Percentiles rank a stretch among this genome's conserved stretches.
phyloP scores from a whole-genome alignment of 2,329 filamentous ascomycete genomes.

The Nannizziopsis arthrosporioides region DNA sequence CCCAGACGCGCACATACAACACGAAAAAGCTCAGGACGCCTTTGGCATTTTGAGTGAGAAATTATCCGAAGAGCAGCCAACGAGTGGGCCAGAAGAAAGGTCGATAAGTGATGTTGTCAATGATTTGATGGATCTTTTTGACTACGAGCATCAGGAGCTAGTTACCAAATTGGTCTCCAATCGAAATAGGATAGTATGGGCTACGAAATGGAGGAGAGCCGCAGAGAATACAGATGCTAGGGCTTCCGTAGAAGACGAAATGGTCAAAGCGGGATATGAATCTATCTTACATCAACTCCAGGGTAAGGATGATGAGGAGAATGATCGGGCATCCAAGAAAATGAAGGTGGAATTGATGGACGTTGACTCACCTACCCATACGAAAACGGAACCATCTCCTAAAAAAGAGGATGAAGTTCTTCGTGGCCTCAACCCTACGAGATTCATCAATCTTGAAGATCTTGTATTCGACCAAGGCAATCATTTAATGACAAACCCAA shows the following conservation, averaged over 20 bases:
- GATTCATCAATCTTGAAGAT: conserved; percentile 87
- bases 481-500: conserved; percentile 98
- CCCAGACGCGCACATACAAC: conserved; percentile 80
- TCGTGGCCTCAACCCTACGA: conserved; percentile 74
- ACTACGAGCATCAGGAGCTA: conserved; percentile 89
- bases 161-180: conserved; percentile 87
- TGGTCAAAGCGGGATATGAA: conserved; percentile 76
- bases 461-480: conserved; percentile 96
- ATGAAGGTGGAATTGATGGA: conserved; percentile 82
- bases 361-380: conserved; percentile 59
- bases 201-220: conserved; percentile 72
- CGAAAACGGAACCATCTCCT: conserved; percentile 44
- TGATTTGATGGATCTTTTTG: conserved; percentile 94
- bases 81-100: conserved; percentile 65
- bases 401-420: conserved; percentile 54
- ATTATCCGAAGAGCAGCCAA: conserved; percentile 50
- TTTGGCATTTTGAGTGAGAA: conserved; percentile 66
- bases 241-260: conserved; percentile 72
- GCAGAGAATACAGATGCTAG: conserved; percentile 65
- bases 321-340: conserved; percentile 55
- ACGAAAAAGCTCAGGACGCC: conserved; percentile 80
- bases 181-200: conserved; percentile 89
- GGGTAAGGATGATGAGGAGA: conserved; percentile 52
- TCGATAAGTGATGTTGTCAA: conserved; percentile 90
- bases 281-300: conserved; percentile 79